Evolutionary conservation across 2,329 filamentous ascomycete genomes (phyloP).

Genomic region (Stagonosporopsis cucurbitacearum): DNA sequence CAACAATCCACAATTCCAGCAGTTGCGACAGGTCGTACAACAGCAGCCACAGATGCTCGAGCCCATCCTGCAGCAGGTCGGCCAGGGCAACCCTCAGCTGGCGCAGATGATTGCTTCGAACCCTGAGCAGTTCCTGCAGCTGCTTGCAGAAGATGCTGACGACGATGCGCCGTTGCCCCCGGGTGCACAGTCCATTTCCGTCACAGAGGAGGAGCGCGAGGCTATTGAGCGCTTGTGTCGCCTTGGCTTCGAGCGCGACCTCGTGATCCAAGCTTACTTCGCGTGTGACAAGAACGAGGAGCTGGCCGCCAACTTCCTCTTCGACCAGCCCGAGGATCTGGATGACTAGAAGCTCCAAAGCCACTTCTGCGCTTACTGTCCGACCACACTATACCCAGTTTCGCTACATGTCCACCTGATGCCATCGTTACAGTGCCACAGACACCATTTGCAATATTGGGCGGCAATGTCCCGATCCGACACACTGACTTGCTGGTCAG

Average conservation of each 20-base stretch:
- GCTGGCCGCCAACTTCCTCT: constrained; percentile 95
- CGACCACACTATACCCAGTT: constrained; percentile 32
- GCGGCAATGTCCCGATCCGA: constrained; percentile 22
- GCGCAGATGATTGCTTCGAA: constrained; percentile 91
- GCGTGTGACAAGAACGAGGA: constrained; percentile 99
- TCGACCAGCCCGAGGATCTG: constrained; percentile 93
- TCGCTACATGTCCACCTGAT: constrained; percentile 27
- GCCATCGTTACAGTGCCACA: constrained; percentile 33
- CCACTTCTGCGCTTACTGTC: constrained; percentile 28
- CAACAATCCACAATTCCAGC: constrained; percentile 96
- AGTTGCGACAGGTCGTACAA: constrained; percentile 94
- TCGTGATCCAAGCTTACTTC: constrained; percentile 97
- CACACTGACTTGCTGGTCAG: constrained; percentile 16
- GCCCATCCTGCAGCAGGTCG: constrained; percentile 95
- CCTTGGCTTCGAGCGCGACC: constrained; percentile 89
- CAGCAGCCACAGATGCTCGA: constrained; percentile 98
- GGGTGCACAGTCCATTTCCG: constrained; percentile 85
- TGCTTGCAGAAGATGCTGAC: constrained; percentile 86
- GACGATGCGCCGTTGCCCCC: constrained; percentile 85
- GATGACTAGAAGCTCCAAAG: constrained; percentile 53
- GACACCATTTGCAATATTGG: constrained; percentile 25
- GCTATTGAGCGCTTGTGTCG: constrained; percentile 95
- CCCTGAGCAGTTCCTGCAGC: constrained; percentile 88
- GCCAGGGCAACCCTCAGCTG: constrained; percentile 91
- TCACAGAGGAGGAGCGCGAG: constrained; percentile 95